These are phyloP conservation scores for Tulasnella sp. DNA, from an alignment of 768 basidiomycete genomes.

Conservation along the genomic window DNA sequence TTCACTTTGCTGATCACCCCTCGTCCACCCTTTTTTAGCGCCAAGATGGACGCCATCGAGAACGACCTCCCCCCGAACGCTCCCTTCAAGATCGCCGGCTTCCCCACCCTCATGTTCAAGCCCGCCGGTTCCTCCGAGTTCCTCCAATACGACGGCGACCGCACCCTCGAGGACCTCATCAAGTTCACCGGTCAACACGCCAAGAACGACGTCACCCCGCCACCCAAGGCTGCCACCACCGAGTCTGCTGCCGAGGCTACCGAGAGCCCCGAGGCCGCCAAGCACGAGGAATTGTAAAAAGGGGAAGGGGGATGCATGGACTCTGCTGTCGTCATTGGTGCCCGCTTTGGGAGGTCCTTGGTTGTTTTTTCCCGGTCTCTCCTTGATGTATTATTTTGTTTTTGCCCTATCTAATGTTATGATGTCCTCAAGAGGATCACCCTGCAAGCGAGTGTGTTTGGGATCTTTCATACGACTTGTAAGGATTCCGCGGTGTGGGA, in stretches of 20 bases:
- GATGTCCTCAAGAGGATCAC: background rate
- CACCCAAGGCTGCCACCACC: background rate
- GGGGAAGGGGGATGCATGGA: background rate
- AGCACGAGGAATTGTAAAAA: background rate
- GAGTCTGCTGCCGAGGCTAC: background rate
- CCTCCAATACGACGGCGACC: constrained; percentile 88
- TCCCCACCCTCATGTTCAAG: constrained; percentile 97
- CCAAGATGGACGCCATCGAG: constrained; percentile 93
- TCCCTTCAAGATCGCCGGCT: constrained; percentile 76
- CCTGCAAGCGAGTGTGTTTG: background rate
- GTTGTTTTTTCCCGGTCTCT: background rate
- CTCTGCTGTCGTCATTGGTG: background rate
- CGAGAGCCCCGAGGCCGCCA: background rate
- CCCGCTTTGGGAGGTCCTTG: background rate
- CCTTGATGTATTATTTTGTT: background rate
- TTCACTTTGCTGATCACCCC: constrained; percentile 13
- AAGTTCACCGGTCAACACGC: constrained; percentile 74
- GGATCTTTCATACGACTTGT: background rate
- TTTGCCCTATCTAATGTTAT: background rate
- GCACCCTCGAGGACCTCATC: constrained; percentile 73
- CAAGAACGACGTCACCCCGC: constrained; percentile 37
- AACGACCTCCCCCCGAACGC: constrained; percentile 88
- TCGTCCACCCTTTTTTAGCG: constrained; percentile 36
- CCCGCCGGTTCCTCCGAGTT: constrained; percentile 77
- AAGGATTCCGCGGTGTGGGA: background rate